Percentiles rank a stretch among this genome's conserved stretches.
phyloP scores from a whole-genome alignment of 1,139 yeast genomes.

The Pichia norvegensis region DNA sequence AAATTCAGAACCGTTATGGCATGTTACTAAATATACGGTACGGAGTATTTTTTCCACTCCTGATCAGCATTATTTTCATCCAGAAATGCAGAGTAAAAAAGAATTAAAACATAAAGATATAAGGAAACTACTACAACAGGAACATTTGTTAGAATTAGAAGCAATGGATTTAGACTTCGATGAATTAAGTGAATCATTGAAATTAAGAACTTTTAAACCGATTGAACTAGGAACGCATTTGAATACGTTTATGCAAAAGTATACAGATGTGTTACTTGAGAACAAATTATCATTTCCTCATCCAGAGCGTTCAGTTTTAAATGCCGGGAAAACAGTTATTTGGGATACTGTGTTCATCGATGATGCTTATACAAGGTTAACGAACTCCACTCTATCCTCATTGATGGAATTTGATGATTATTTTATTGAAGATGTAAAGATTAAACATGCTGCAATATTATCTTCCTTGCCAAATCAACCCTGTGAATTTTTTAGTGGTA shows the following conservation, averaged over 20 bases:
- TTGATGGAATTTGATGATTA: conserved; percentile 18
- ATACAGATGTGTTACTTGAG: conserved; percentile 9
- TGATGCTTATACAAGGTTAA: conserved; percentile 13
- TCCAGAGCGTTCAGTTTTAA: conserved; percentile 17
- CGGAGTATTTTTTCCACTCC: background rate
- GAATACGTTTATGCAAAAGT: conserved; percentile 14
- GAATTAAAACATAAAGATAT: conserved; percentile 7
- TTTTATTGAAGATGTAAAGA: conserved; percentile 20
- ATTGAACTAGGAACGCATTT: conserved; percentile 2
- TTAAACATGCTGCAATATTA: conserved; percentile 19
- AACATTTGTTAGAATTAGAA: conserved; percentile 11
- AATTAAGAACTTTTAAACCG: background rate
- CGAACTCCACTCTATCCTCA: conserved; percentile 11
- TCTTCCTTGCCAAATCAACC: conserved; percentile 13
- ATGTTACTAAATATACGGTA: conserved; percentile 9
- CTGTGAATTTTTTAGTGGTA: conserved; percentile 19
- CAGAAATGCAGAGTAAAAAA: background rate
- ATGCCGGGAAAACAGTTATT: conserved; percentile 21
- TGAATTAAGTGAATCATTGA: conserved; percentile 5
- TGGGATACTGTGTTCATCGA: conserved; percentile 19
- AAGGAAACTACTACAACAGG: conserved; percentile 9
- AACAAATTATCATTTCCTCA: conserved; percentile 14
- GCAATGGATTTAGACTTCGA: conserved; percentile 8
- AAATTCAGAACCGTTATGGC: conserved; percentile 12
- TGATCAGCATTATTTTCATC: background rate